Evolutionary conservation across 345 rosid species (phyloP).

Genomic region (Melaleuca alternifolia): DNA sequence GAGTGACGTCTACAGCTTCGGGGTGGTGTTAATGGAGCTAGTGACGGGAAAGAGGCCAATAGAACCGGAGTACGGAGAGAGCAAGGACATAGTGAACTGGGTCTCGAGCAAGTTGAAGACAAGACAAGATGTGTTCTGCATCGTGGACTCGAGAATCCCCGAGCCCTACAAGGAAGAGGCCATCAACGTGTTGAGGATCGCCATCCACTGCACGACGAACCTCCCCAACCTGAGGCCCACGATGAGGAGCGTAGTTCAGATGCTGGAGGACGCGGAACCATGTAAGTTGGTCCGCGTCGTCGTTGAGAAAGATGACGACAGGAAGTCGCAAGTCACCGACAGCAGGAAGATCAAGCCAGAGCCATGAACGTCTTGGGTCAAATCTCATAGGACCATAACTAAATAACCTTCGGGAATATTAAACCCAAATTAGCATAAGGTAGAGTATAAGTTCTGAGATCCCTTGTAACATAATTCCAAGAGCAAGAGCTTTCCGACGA

Average conservation of each 20-base stretch:
- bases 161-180: slow-evolving; percentile 1
- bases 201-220: slow-evolving; percentile 4
- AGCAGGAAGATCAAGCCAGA: not conserved
- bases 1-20: slow-evolving; percentile 18
- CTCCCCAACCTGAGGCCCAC: slow-evolving; percentile 8
- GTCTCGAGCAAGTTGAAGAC: slow-evolving; percentile 8
- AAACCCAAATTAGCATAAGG: not conserved
- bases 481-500: not conserved
- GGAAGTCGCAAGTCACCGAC: not conserved
- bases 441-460: not conserved
- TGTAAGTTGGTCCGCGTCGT: slow-evolving; percentile 1
- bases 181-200: slow-evolving; percentile 5
- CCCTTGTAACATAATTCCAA: not conserved
- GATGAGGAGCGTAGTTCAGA: slow-evolving; percentile 11
- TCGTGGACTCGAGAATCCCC: slow-evolving; percentile 6
- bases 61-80: slow-evolving; percentile 5
- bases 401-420: not conserved
- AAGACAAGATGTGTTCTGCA: not conserved
- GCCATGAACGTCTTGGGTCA: not conserved
- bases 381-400: not conserved
- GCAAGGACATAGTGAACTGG: slow-evolving; percentile 8
- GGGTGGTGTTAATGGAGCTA: slow-evolving; percentile 14
- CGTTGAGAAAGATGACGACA: not conserved
- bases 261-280: slow-evolving; percentile 11
- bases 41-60: slow-evolving; percentile 9